Base-by-base conservation (phyloP, 2,329 filamentous ascomycete species). In the Colletotrichum eleusines region DNA sequence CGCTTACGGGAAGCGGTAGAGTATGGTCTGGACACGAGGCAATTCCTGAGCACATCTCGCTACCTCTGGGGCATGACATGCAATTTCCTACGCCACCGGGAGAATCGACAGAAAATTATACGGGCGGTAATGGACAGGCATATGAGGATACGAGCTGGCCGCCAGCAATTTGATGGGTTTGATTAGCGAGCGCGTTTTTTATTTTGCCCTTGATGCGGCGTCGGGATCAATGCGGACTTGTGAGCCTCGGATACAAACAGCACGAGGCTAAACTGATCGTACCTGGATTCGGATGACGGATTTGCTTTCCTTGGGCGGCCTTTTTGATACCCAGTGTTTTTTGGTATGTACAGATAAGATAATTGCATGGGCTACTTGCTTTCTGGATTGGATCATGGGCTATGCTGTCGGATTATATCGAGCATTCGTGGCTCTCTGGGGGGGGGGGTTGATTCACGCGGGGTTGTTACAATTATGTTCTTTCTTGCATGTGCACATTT, bases 311-410 rank as follows among this genome's bases (percentile, higher is more conserved):
- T 59, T 53, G 54, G 66, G 54, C 53, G 46, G 66, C 53, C 33
- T 53, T 54, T 40, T 48, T 61, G 55, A 70, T 70, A 70, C 63
- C 63, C 67, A 31, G 38, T 63, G 48, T 28, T 64, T n/a, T 35
- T 35, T 35, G 51, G 20, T 54, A 23, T 63, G 60, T 63, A 63
- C 12, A 33, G 23, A 28, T 42, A 63, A 26, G 11, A 28, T 23
- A 40, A 44, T n/a, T 7, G 18, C 18, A n/a, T 31, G 26, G 23
- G 35, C 23, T 51, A 16, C 18, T 42, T 54, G 18, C 23, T 53
- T 54, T 62, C 44, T 20, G 23, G n/a, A 18, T 40, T 11, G 33
- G 33, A 14, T 23, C 35, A 40, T 23, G 23, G 11, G 60, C 7
- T 42, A 23, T 26, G 14, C 38, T 54, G 38, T n/a, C 14, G 20